Evolutionary conservation across 305 asterid species (phyloP), one percentile per base, ranked within the genome.

Genomic region (Stenogyne calaminthoides): DNA sequence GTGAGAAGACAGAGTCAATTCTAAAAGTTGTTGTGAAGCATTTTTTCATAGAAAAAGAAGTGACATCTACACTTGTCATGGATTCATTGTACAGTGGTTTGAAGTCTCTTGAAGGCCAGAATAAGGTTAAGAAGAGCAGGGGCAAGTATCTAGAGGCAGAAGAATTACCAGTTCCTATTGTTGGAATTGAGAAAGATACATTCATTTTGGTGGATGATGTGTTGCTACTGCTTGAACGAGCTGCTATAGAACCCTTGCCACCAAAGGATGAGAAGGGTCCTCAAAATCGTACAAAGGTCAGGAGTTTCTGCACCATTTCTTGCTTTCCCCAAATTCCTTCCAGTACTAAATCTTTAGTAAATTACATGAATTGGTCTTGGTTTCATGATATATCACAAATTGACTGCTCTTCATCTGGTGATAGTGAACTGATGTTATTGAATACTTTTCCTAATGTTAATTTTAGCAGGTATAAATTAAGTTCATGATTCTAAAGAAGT

Each of bases 201-300:
- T 91, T 93, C 71, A 77, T 87, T 65, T 82, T 95, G 93, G 96
- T 87, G 77, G 98, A 89, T 87, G 99, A 93, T 77, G 97, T 95
- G 75, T 75, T 95, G 77, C 80, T 67, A 58, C 87, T 95, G 59
- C 95, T 95, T 71, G 92, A 93, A 88, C 89, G 97, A 77, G 97
- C 94, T 78, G 88, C 97, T 69, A 57, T 80, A 71, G 99, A 93
- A 82, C 98, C 93, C 16, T 87, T 95, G 85, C 97, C 98, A 75
- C 93, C 97, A 18, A 93, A 91, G 87, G 97, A 95, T 64, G 99
- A 93, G 77, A 95, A 93, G 85, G 98, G 96, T 67, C 98, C 96
- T 67, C 97, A 95, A 76, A 93, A 95, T 77, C 97, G 96, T 76
- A 91, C 88, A 18, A 93, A 91, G 95, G 98, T 89, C 80, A 80